These are phyloP conservation scores for Colletotrichum gloeosporioides DNA, from an alignment of 2,329 filamentous ascomycete genomes.

Conservation along the genomic window DNA sequence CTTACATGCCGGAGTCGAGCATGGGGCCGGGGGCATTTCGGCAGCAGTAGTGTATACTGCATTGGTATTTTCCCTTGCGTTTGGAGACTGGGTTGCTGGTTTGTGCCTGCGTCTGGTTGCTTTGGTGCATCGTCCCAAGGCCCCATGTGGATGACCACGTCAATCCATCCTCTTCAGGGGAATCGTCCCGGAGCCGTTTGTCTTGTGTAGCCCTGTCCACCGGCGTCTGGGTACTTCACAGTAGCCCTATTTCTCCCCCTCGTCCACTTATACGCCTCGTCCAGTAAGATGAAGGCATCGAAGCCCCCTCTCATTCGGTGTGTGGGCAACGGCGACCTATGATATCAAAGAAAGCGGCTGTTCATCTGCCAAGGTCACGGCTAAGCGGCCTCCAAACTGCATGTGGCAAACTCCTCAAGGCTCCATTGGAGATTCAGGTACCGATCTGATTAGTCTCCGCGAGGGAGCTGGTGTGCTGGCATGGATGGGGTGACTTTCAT, in stretches of 20 bases:
- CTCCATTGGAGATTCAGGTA: constrained; percentile 15
- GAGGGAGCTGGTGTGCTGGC: neutral
- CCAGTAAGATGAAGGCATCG: neutral
- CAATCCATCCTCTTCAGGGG: neutral
- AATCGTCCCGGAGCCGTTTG: neutral
- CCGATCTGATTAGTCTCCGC: constrained; percentile 1
- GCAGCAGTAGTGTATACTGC: neutral
- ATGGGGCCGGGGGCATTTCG: neutral
- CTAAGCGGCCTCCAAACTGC: neutral
- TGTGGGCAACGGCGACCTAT: neutral
- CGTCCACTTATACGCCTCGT: neutral
- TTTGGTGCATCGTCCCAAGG: neutral
- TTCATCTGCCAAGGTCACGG: neutral
- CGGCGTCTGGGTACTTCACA: neutral
- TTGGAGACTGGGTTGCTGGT: neutral
- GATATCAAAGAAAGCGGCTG: neutral
- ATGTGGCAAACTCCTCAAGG: neutral
- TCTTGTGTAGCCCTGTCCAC: neutral
- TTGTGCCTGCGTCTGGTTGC: constrained; percentile 4
- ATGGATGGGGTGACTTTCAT: neutral
- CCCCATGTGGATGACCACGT: neutral
- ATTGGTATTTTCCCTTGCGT: neutral
- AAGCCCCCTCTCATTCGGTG: neutral
- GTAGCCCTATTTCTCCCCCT: neutral
- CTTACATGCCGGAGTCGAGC: neutral